Evolutionary conservation across 2,329 filamentous ascomycete species (phyloP), one percentile per base, ranked within the genome.

Genomic region (Aureobasidium musti): DNA sequence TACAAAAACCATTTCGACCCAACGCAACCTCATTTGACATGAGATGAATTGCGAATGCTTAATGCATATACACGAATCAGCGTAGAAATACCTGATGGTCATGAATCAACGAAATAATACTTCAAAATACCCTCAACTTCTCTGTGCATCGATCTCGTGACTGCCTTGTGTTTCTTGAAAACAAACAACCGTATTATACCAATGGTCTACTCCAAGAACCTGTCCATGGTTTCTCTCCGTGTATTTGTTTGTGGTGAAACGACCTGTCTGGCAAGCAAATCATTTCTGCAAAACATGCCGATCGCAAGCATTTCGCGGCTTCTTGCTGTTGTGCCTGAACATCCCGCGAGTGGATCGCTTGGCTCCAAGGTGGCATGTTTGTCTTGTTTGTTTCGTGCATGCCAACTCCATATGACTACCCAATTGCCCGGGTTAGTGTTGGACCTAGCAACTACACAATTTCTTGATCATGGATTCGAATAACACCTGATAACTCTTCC

Each of bases 11-110:
- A 63, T 52, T 63, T 63, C 59, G 59, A 64, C 37, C 49, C 61
- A 61, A 60, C 17, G 47, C 61, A 39, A 33, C 35, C 61, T 50
- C 61, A 64, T 43, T 43, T 64, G 37, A 64, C 41, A 57, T 57
- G 50, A 52, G 63, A 57, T 39, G 37, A 39, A 41, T 37, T 45
- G 53, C 53, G 21, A 54, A 47, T 53, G 61, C 60, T 41, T 60
- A 43, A 66, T 57, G 64, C 64, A 66, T 66, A 54, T 30, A 66
- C n/a, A 52, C 41, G 52, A 59, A 35, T 50, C 64, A 43, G 64
- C 23, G 63, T 66, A 66, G 52, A 60, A 52, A 66, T 66, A 66
- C 54, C 64, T 66, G 64, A 66, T 66, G 33, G 53, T 66, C 54
- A 66, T 53, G 64, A 66, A 59, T 66, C 23, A 33, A 66, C 21